phyloP scores from a whole-genome alignment of 192 early-diverging fungal genomes.

The Coemansia guatemalensis region DNA sequence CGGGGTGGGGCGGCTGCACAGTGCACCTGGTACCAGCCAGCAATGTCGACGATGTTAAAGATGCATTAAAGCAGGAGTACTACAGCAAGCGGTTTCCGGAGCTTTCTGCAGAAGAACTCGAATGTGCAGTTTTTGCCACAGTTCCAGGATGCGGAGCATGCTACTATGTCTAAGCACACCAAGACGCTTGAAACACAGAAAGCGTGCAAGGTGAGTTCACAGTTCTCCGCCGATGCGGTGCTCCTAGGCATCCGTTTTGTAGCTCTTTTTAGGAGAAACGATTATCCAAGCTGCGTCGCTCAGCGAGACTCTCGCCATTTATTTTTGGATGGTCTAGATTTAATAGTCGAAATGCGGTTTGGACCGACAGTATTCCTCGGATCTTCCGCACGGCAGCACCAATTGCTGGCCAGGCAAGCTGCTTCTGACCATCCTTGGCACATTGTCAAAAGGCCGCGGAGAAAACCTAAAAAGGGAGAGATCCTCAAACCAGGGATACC shows the following conservation, averaged over 20 bases:
- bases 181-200: not conserved
- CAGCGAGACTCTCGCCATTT: too few species aligned
- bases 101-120: slow-evolving; percentile 54
- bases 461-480: not conserved
- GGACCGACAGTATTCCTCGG: not conserved
- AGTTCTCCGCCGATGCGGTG: not conserved
- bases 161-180: slow-evolving; percentile 15
- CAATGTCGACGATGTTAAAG: slow-evolving; percentile 62
- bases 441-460: not conserved
- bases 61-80: slow-evolving; percentile 63
- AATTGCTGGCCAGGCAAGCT: not conserved
- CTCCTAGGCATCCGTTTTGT: not conserved
- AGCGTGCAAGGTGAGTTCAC: not conserved
- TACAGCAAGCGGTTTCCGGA: slow-evolving; percentile 59
- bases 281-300: not conserved
- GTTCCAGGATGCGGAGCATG: slow-evolving; percentile 43
- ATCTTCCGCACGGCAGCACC: not conserved
- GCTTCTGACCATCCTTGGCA: not conserved
- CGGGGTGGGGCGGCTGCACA: slow-evolving; percentile 92
- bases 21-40: slow-evolving; percentile 73
- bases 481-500: too few species aligned
- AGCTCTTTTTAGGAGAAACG: not conserved
- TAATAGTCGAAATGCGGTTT: not conserved
- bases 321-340: too few species aligned
- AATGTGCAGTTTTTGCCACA: slow-evolving; percentile 57